Conservation (phyloP, 139 green algal species). For the Micractinium conductrix region DNA sequence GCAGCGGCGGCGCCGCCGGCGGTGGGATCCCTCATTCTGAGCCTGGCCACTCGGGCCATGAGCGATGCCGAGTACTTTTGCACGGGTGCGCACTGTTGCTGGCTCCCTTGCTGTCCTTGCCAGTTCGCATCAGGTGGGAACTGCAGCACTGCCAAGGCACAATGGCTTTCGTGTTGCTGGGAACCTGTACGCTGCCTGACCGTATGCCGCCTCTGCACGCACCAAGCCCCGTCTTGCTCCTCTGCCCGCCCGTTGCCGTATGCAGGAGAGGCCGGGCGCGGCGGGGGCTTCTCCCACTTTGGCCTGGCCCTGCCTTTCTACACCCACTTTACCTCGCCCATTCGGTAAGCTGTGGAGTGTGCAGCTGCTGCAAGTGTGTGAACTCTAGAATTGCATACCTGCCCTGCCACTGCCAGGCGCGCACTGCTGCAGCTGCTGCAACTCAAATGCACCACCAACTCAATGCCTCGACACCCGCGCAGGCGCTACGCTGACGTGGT, state of each 20-base stretch:
- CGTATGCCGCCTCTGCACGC: too few species aligned
- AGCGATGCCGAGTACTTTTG: constrained; percentile 85
- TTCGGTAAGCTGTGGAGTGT: constrained; percentile 44
- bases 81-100: constrained; percentile 5
- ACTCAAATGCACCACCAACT: not conserved
- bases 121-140: not conserved
- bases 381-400: not conserved
- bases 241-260: not conserved
- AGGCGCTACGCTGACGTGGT: constrained; percentile 90
- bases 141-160: too few species aligned
- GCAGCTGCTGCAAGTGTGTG: not conserved
- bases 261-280: constrained; percentile 59
- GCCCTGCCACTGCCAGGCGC: not conserved
- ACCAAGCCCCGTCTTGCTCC: not conserved
- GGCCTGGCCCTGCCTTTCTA: constrained; percentile 84
- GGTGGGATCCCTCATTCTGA: constrained; percentile 94
- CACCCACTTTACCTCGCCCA: constrained; percentile 95
- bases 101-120: too few species aligned
- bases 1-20: constrained; percentile 74
- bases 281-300: constrained; percentile 90
- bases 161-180: too few species aligned
- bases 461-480: constrained; percentile 43
- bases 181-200: too few species aligned
- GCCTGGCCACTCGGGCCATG: constrained; percentile 96
- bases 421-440: not conserved